Evolutionary conservation across 2,329 filamentous ascomycete species (phyloP).

Genomic region (Cercospora zeina): DNA sequence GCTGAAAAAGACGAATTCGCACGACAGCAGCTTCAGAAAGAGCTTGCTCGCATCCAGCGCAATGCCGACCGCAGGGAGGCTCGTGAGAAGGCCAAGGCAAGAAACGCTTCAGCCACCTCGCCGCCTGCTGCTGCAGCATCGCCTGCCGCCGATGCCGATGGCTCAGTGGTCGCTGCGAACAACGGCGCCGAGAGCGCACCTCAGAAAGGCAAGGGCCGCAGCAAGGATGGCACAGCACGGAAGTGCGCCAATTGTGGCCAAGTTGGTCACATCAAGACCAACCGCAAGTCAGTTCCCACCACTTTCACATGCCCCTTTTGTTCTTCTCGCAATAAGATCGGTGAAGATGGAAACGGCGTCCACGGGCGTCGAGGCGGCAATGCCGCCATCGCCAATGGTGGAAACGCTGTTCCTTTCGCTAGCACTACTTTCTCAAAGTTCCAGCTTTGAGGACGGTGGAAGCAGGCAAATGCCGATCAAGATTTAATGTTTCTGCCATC

Average conservation of each 20-base stretch:
- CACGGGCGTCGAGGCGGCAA: slow-evolving; percentile 24
- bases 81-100: slow-evolving; percentile 79
- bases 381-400: slow-evolving; percentile 23
- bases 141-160: slow-evolving; percentile 50
- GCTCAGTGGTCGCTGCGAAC: slow-evolving; percentile 36
- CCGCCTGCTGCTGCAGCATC: slow-evolving; percentile 47
- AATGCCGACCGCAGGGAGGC: slow-evolving; percentile 89
- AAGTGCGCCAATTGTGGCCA: slow-evolving; percentile 98
- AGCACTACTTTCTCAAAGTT: slow-evolving; percentile 27
- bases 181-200: slow-evolving; percentile 30
- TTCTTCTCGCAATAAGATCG: slow-evolving; percentile 19
- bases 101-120: slow-evolving; percentile 50
- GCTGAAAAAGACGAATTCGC: slow-evolving; percentile 62
- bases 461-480: background rate
- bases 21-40: slow-evolving; percentile 64
- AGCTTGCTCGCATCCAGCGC: slow-evolving; percentile 80
- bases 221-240: slow-evolving; percentile 69
- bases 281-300: slow-evolving; percentile 76
- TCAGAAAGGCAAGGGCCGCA: slow-evolving; percentile 42
- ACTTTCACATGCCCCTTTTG: slow-evolving; percentile 28
- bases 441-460: slow-evolving; percentile 25
- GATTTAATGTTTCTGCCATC: background rate
- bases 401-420: slow-evolving; percentile 21
- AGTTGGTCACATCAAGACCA: slow-evolving; percentile 97
- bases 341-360: slow-evolving; percentile 22